Conservation (phyloP, 2,329 filamentous ascomycete genomes). For the Biscogniauxia mediterranea region DNA sequence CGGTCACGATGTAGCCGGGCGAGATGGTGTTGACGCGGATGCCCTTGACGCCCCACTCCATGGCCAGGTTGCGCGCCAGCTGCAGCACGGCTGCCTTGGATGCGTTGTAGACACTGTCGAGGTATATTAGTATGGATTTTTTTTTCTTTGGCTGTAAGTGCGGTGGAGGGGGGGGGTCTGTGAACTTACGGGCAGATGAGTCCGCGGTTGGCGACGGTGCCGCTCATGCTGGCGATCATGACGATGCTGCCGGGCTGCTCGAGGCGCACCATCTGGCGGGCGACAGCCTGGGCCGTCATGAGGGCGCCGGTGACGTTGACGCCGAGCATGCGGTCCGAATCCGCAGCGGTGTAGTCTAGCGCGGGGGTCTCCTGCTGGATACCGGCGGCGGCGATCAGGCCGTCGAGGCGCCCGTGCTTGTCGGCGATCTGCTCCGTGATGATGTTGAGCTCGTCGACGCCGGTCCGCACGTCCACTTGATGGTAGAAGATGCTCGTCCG, state of each 20-base stretch:
- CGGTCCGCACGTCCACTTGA: slow-evolving; percentile 71
- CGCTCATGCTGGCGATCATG: slow-evolving; percentile 70
- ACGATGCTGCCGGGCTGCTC: slow-evolving; percentile 60
- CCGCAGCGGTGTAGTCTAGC: slow-evolving; percentile 74
- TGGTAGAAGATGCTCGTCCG: slow-evolving; percentile 70
- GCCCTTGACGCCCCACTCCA: slow-evolving; percentile 69
- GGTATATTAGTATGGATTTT: background rate
- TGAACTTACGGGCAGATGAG: slow-evolving; percentile 55
- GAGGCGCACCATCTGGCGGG: slow-evolving; percentile 66
- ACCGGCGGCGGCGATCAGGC: slow-evolving; percentile 67
- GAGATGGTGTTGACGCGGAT: slow-evolving; percentile 82
- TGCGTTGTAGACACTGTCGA: slow-evolving; percentile 67
- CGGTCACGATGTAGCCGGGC: slow-evolving; percentile 76
- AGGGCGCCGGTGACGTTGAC: slow-evolving; percentile 85
- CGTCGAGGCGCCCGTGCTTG: slow-evolving; percentile 71
- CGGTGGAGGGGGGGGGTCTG: background rate
- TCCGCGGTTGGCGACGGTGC: slow-evolving; percentile 62
- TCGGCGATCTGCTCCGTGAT: slow-evolving; percentile 68
- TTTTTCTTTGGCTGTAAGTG: background rate
- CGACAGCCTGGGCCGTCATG: slow-evolving; percentile 86
- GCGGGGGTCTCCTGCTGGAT: slow-evolving; percentile 83
- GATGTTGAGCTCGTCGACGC: slow-evolving; percentile 64
- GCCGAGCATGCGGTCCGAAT: slow-evolving; percentile 75
- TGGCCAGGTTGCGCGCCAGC: slow-evolving; percentile 66
- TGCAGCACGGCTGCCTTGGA: slow-evolving; percentile 74